These are phyloP conservation scores for Comarum palustre DNA, from an alignment of 306 rosid species.

Conservation along the genomic window DNA sequence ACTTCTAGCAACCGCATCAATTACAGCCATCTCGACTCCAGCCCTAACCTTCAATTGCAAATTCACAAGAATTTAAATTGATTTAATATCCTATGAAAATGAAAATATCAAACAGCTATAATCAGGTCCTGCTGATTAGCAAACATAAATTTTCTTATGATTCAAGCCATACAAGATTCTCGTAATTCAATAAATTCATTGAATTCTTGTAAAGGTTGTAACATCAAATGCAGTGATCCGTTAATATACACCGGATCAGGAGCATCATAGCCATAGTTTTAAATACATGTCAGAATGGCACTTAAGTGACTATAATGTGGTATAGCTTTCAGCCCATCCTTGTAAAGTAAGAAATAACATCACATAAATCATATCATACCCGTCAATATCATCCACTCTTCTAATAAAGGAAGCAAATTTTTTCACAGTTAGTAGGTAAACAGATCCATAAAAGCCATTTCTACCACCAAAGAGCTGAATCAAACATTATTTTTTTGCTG, in stretches of 20 bases:
- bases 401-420: background rate
- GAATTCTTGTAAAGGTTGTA: background rate
- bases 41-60: slow-evolving; percentile 80
- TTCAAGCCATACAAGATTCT: background rate
- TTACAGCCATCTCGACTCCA: slow-evolving; percentile 91
- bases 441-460: background rate
- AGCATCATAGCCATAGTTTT: background rate
- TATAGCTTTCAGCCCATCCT: background rate
- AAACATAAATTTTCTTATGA: background rate
- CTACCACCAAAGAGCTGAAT: background rate
- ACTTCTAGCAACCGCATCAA: slow-evolving; percentile 80
- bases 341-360: background rate
- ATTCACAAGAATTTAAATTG: background rate
- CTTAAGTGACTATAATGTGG: background rate
- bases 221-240: background rate
- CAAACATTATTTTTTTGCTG: background rate
- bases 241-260: background rate
- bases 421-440: background rate
- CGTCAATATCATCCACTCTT: background rate
- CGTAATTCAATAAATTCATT: background rate
- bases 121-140: background rate
- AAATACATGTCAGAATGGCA: background rate
- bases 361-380: background rate
- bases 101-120: background rate
- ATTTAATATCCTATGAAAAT: background rate